These are phyloP conservation scores for Podila epigama DNA, from an alignment of 192 early-diverging fungal species.

Conservation along the genomic window DNA sequence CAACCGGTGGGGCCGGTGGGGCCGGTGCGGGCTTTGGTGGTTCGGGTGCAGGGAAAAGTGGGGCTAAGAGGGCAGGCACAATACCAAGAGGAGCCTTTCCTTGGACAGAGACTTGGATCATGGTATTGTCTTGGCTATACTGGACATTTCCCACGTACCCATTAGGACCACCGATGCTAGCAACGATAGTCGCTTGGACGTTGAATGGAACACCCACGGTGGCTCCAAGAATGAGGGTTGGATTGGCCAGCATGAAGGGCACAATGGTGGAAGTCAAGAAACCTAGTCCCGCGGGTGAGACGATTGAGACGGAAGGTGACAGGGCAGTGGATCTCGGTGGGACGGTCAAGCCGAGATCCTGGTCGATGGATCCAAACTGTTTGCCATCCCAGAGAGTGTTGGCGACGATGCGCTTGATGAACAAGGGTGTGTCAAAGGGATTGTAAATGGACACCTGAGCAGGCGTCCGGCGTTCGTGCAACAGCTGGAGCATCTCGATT, in stretches of 20 bases:
- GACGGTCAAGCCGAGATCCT: slow-evolving; percentile 51
- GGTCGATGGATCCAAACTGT: slow-evolving; percentile 53
- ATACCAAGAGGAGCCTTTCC: background rate
- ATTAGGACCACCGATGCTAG: slow-evolving; percentile 15
- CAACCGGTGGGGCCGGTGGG: background rate
- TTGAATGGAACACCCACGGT: slow-evolving; percentile 22
- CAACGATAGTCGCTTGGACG: slow-evolving; percentile 22
- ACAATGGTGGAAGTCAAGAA: slow-evolving; percentile 14
- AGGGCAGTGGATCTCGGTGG: slow-evolving; percentile 21
- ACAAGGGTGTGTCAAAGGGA: slow-evolving; percentile 59
- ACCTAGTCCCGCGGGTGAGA: slow-evolving; percentile 15
- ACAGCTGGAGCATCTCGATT: slow-evolving; percentile 25
- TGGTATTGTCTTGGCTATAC: slow-evolving; percentile 16
- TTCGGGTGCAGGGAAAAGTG: background rate
- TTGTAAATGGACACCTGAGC: slow-evolving; percentile 59
- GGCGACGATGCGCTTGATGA: slow-evolving; percentile 54
- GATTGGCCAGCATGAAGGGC: slow-evolving; percentile 23
- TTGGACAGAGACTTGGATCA: slow-evolving; percentile 14
- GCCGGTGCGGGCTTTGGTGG: background rate
- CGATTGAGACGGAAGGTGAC: slow-evolving; percentile 19
- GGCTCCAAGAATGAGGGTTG: background rate
- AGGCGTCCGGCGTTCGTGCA: slow-evolving; percentile 11
- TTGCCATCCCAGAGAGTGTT: slow-evolving; percentile 44
- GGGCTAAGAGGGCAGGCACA: background rate
- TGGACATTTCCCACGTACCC: slow-evolving; percentile 36